Percentiles rank a stretch among this genome's conserved stretches.
Evolutionary conservation across 176 grass and related monocot species (phyloP).

Genomic region (Zea luxurians): DNA sequence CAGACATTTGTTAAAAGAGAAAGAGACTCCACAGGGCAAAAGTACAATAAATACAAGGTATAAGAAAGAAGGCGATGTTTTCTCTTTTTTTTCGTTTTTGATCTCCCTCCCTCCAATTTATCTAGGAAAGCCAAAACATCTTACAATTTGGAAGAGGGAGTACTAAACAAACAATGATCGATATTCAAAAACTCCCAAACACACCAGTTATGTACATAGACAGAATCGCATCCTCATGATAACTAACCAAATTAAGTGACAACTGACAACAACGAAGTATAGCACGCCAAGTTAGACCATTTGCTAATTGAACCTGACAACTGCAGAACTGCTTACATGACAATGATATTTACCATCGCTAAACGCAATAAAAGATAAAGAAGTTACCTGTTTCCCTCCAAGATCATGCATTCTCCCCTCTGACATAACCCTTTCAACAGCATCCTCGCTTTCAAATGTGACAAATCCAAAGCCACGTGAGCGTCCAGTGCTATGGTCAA

Average conservation of each 20-base stretch:
- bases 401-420: slow-evolving; percentile 94
- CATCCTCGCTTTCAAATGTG: slow-evolving; percentile 87
- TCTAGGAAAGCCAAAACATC: neutral
- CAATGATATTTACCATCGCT: slow-evolving; percentile 8
- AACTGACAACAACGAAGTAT: neutral
- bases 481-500: slow-evolving; percentile 89
- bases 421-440: slow-evolving; percentile 88
- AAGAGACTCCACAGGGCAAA: too few species aligned
- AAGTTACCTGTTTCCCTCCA: slow-evolving; percentile 76
- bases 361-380: slow-evolving; percentile 13
- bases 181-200: neutral
- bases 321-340: neutral
- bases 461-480: slow-evolving; percentile 98
- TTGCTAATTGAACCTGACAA: slow-evolving; percentile 24
- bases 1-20: too few species aligned
- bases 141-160: neutral
- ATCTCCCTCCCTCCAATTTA: neutral
- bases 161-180: slow-evolving; percentile 7
- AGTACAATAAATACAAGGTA: too few species aligned
- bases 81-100: too few species aligned
- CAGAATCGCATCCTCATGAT: neutral
- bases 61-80: too few species aligned
- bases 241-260: slow-evolving; percentile 17
- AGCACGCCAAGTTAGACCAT: neutral
- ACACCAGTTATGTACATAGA: neutral